Evolutionary conservation across 1,284 basidiomycete species (phyloP).

Genomic region (Pholiota adiposa): DNA sequence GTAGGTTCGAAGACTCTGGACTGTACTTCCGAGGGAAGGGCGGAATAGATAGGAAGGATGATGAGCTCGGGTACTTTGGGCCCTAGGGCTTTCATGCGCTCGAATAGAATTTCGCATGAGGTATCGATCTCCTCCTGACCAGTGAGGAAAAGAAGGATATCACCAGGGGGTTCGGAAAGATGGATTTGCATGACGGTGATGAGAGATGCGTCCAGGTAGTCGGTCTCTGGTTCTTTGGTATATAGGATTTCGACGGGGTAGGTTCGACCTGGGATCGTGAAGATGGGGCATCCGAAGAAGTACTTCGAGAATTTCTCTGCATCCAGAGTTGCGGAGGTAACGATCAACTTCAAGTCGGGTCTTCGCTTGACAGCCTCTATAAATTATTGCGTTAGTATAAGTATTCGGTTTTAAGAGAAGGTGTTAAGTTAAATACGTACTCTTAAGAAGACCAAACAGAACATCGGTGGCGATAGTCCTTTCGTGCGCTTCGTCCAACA

Average conservation of each 20-base stretch:
- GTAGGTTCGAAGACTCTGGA: constrained; percentile 97
- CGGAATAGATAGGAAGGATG: constrained; percentile 97
- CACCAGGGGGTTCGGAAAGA: constrained; percentile 95
- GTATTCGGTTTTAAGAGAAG: constrained; percentile 15
- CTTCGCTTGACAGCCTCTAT: constrained; percentile 92
- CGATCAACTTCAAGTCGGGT: constrained; percentile 96
- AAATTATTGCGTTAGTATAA: constrained; percentile 21
- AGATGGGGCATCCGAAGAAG: constrained; percentile 98
- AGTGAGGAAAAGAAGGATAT: constrained; percentile 95
- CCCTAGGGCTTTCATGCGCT: constrained; percentile 97
- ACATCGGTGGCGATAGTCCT: constrained; percentile 98
- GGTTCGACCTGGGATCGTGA: constrained; percentile 99
- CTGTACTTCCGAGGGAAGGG: constrained; percentile 97
- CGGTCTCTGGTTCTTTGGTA: constrained; percentile 98
- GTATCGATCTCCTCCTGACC: constrained; percentile 99
- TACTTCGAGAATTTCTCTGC: constrained; percentile 99
- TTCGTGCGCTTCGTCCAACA: constrained; percentile 99
- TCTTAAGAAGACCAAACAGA: constrained; percentile 95
- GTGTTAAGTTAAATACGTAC: constrained; percentile 51
- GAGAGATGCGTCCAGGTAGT: constrained; percentile 97
- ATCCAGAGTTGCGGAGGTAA: constrained; percentile 98
- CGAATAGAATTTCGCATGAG: constrained; percentile 94
- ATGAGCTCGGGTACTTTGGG: constrained; percentile 96
- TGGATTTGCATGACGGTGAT: constrained; percentile 99
- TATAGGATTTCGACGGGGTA: constrained; percentile 98